A percentile compares a stretch with the other conserved stretches of the same genome.
Evolutionary conservation across 176 grass and related monocot genomes (phyloP).

Genomic region (Eragrostis nindensis): DNA sequence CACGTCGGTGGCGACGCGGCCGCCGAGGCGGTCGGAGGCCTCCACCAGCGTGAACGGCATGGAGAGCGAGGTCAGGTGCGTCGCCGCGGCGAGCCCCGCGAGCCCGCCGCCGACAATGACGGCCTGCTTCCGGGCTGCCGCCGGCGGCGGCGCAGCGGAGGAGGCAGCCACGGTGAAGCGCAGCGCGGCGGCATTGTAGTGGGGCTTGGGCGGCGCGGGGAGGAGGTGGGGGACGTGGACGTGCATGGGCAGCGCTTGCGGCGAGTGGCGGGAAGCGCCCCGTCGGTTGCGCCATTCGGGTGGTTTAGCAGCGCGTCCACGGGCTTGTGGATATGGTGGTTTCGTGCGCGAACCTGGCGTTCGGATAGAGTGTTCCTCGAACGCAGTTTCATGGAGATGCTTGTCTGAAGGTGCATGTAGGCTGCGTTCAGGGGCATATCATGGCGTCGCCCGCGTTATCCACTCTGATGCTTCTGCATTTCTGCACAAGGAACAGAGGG

Average conservation of each 20-base stretch:
- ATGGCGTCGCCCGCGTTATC: conserved; percentile 23
- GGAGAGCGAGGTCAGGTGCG: conserved; percentile 71
- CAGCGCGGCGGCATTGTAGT: conserved; percentile 34
- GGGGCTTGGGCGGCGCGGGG: conserved; percentile 38
- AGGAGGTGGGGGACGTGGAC: conserved; percentile 45
- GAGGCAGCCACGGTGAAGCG: conserved; percentile 45
- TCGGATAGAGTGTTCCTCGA: not conserved
- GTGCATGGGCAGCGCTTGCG: conserved; percentile 25
- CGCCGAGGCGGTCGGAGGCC: conserved; percentile 73
- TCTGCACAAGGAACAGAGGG: not conserved
- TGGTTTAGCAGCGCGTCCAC: conserved; percentile 37
- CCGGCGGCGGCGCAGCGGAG: too few species aligned
- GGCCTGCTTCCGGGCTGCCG: conserved; percentile 39
- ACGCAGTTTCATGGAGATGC: not conserved
- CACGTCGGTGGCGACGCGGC: conserved; percentile 74
- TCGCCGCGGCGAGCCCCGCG: conserved; percentile 75
- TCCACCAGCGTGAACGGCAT: conserved; percentile 84
- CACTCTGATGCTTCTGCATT: not conserved
- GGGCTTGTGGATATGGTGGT: conserved; percentile 48
- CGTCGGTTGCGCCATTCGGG: conserved; percentile 21
- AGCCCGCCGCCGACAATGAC: conserved; percentile 84
- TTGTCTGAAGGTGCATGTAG: not conserved
- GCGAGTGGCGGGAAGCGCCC: conserved; percentile 39
- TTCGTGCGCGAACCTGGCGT: not conserved
- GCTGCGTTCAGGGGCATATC: not conserved